A percentile compares a stretch with the other conserved stretches of the same genome.
These are phyloP conservation scores for Claviceps capensis DNA, from an alignment of 2,329 filamentous ascomycete genomes.

Conservation along the genomic window DNA sequence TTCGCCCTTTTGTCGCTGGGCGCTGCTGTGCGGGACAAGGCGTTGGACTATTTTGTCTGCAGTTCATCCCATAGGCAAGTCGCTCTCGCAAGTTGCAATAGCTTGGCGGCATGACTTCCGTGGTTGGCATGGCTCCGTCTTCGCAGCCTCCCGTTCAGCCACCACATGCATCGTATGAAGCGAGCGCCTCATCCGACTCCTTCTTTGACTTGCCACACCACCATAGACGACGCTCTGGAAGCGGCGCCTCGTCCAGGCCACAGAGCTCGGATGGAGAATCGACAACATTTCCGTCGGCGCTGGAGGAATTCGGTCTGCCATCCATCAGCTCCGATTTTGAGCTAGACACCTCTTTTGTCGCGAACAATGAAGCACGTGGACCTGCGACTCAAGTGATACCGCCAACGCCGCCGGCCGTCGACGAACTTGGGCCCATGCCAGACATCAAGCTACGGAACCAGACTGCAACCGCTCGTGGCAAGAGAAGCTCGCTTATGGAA, in stretches of 20 bases:
- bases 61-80: not conserved
- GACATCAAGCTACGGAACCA: constrained; percentile 4
- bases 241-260: not conserved
- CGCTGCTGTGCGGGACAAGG: not conserved
- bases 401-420: constrained; percentile 1
- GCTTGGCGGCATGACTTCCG: constrained; percentile 3
- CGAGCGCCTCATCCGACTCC: not conserved
- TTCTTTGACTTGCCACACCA: constrained; percentile 1
- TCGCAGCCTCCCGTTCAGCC: constrained; percentile 2
- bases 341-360: constrained; percentile 32
- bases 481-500: constrained; percentile 33
- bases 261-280: not conserved
- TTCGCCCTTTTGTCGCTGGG: not conserved
- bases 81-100: not conserved
- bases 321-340: constrained; percentile 37
- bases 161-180: constrained; percentile 4
- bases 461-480: constrained; percentile 16
- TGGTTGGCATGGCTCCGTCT: constrained; percentile 4
- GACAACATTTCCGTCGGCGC: constrained; percentile 2
- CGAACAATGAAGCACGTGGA: constrained; percentile 12
- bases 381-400: constrained; percentile 4
- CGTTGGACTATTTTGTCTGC: not conserved
- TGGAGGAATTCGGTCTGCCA: constrained; percentile 36
- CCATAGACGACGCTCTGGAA: not conserved
- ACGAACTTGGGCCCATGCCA: not conserved